Conservation (phyloP, 805 yeast genomes). For the Yarrowia divulgata region DNA sequence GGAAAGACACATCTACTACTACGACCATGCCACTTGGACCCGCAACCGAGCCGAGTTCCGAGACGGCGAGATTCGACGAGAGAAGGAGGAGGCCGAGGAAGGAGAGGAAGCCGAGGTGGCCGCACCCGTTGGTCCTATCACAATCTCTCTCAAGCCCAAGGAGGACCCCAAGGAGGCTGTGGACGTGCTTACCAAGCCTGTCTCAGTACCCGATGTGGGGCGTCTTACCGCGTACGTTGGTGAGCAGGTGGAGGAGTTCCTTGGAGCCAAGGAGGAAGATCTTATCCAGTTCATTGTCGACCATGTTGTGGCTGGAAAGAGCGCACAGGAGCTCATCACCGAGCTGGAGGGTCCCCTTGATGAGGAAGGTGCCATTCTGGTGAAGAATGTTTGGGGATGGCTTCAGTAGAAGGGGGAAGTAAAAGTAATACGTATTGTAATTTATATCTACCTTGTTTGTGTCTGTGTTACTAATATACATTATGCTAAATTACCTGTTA, state of each 20-base stretch:
- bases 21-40: slow-evolving; percentile 46
- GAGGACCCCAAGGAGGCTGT: slow-evolving; percentile 24
- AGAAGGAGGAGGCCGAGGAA: slow-evolving; percentile 43
- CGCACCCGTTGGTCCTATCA: slow-evolving; percentile 34
- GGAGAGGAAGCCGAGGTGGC: slow-evolving; percentile 38
- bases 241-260: slow-evolving; percentile 46
- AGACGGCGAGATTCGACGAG: slow-evolving; percentile 43
- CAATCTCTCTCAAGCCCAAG: slow-evolving; percentile 40
- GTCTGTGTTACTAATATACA: slow-evolving; percentile 6
- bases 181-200: slow-evolving; percentile 23
- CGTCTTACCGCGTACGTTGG: slow-evolving; percentile 26
- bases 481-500: background rate
- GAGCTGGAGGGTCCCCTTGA: slow-evolving; percentile 53
- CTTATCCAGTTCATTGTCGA: slow-evolving; percentile 48
- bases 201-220: slow-evolving; percentile 28
- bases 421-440: slow-evolving; percentile 14
- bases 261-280: slow-evolving; percentile 50
- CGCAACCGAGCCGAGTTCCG: slow-evolving; percentile 43
- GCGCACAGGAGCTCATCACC: slow-evolving; percentile 45
- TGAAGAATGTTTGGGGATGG: slow-evolving; percentile 45
- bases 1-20: slow-evolving; percentile 43
- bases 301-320: slow-evolving; percentile 44
- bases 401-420: slow-evolving; percentile 39
- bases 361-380: slow-evolving; percentile 53
- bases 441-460: background rate